These are phyloP conservation scores for Sugiyamaella sp. DNA, from an alignment of 1,139 yeast genomes.

Conservation along the genomic window DNA sequence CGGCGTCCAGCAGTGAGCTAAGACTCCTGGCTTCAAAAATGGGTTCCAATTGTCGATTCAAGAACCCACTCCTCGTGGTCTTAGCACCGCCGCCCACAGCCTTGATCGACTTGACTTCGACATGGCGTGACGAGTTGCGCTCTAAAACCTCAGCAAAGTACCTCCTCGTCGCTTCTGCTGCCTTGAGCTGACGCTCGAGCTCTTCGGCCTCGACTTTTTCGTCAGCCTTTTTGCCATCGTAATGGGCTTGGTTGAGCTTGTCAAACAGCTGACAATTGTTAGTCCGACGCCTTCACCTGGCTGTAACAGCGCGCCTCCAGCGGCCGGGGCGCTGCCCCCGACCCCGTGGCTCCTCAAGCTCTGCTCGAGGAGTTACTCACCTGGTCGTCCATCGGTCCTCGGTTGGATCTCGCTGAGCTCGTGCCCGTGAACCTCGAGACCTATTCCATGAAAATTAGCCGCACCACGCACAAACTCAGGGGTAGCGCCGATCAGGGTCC, in stretches of 20 bases:
- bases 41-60: conserved; percentile 29
- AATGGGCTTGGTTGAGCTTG: conserved; percentile 24
- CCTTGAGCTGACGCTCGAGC: conserved; percentile 10
- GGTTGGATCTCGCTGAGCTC: neutral
- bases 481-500: neutral
- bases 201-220: conserved; percentile 14
- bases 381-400: conserved; percentile 24
- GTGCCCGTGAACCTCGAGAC: conserved; percentile 10
- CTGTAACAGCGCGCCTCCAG: too few relatives aligned
- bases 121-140: conserved; percentile 24
- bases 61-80: conserved; percentile 25
- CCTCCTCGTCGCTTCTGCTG: conserved; percentile 15
- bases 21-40: conserved; percentile 26
- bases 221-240: conserved; percentile 17
- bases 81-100: conserved; percentile 29
- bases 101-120: conserved; percentile 24
- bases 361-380: conserved; percentile 13
- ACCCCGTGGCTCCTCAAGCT: neutral
- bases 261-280: conserved; percentile 23
- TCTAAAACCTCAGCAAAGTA: conserved; percentile 25
- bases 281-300: too few relatives aligned
- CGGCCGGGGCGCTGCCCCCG: too few relatives aligned
- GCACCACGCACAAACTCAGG: neutral
- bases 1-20: conserved; percentile 19
- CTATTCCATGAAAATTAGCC: conserved; percentile 7